These are phyloP conservation scores for Aspergillus texensis DNA, from an alignment of 2,329 filamentous ascomycete genomes.

Conservation along the genomic window DNA sequence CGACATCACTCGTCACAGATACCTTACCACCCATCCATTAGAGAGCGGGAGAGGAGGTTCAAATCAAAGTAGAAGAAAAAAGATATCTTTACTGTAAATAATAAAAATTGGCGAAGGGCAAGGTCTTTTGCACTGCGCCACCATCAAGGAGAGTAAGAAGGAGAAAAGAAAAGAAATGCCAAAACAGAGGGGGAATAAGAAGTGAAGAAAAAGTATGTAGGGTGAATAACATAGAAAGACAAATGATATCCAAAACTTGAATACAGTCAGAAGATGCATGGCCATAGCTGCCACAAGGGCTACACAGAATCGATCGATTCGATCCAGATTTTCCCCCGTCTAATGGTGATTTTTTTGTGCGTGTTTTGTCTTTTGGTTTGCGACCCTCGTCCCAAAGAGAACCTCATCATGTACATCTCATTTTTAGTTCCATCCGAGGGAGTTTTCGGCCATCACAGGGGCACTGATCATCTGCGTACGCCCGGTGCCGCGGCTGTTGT, in stretches of 20 bases:
- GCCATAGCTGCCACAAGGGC: conserved; percentile 6
- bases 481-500: conserved; percentile 69
- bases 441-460: conserved; percentile 91
- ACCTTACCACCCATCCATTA: conserved; percentile 27
- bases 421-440: conserved; percentile 86
- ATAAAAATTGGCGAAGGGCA: conserved; percentile 19
- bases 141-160: conserved; percentile 26
- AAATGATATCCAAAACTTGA: conserved; percentile 20
- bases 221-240: conserved; percentile 25
- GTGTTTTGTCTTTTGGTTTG: conserved; percentile 16
- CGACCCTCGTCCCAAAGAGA: conserved; percentile 9
- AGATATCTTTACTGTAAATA: conserved; percentile 8
- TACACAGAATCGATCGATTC: neutral
- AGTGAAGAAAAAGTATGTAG: conserved; percentile 26
- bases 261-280: conserved; percentile 29
- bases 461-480: conserved; percentile 78
- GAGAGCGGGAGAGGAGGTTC: conserved; percentile 14
- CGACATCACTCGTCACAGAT: conserved; percentile 27
- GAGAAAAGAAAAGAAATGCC: conserved; percentile 15
- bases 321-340: neutral
- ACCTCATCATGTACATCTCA: neutral
- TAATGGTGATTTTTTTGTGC: conserved; percentile 8
- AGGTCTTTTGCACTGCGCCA: conserved; percentile 18
- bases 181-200: conserved; percentile 42
- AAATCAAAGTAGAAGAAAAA: conserved; percentile 20